Evolutionary conservation across 257 asterid species (phyloP).

Genomic region (Lycium barbarum): DNA sequence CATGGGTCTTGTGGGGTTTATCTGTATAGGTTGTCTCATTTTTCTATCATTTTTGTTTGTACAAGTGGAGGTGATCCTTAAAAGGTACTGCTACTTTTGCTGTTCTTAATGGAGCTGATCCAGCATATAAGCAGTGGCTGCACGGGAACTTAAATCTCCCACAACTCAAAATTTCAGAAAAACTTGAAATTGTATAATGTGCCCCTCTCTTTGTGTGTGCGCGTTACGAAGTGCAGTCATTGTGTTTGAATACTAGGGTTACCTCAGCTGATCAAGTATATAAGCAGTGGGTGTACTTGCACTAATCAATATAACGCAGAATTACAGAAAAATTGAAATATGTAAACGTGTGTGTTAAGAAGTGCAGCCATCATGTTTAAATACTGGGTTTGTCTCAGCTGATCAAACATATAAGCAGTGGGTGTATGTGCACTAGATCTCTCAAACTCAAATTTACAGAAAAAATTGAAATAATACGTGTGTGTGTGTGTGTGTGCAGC

Average conservation of each 20-base stretch:
- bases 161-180: neutral
- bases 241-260: too few relatives aligned
- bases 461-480: too few relatives aligned
- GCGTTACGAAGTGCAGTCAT: neutral
- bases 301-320: too few relatives aligned
- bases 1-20: neutral
- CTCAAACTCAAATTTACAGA: neutral
- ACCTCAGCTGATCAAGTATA: too few relatives aligned
- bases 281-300: too few relatives aligned
- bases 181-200: too few relatives aligned
- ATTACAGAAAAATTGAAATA: too few relatives aligned
- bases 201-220: neutral
- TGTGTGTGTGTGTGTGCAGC: too few relatives aligned
- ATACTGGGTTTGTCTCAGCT: neutral
- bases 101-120: neutral
- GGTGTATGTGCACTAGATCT: neutral
- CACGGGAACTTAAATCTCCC: neutral
- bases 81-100: conserved; percentile 48
- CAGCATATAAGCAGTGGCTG: neutral
- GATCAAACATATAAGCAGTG: neutral
- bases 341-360: too few relatives aligned
- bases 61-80: conserved; percentile 86
- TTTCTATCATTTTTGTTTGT: neutral
- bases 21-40: neutral
- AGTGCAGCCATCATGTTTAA: too few relatives aligned